These are phyloP conservation scores for Apiotrichum siamense DNA, from an alignment of 1,284 basidiomycete species.

Conservation along the genomic window DNA sequence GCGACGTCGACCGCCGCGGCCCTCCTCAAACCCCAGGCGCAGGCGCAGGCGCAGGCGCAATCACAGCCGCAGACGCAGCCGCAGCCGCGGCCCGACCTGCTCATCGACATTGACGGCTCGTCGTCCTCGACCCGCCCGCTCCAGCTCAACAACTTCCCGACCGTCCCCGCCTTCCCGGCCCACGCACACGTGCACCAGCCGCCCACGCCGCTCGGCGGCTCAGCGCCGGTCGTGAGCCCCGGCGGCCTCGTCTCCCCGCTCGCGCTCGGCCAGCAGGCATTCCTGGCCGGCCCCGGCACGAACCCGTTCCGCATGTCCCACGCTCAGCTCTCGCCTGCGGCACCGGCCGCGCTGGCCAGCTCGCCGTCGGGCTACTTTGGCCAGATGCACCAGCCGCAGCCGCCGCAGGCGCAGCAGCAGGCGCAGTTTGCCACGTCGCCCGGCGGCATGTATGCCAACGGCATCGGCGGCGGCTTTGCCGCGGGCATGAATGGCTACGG, in stretches of 20 bases:
- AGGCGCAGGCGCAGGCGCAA: background rate
- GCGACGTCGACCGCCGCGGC: background rate
- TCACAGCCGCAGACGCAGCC: background rate
- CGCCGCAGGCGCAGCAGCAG: background rate
- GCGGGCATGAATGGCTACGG: background rate
- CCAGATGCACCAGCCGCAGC: background rate
- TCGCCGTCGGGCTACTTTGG: background rate
- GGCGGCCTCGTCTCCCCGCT: constrained; percentile 1
- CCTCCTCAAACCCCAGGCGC: background rate
- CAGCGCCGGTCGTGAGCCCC: background rate
- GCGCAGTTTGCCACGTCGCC: background rate
- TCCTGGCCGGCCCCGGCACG: background rate
- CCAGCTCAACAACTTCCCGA: constrained; percentile 25
- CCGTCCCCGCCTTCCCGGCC: constrained; percentile 2
- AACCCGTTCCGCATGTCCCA: background rate
- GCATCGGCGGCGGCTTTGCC: no score
- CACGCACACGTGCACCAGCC: background rate
- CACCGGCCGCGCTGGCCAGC: background rate
- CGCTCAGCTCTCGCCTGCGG: no score
- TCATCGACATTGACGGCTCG: constrained; percentile 28
- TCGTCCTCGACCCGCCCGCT: constrained; percentile 29
- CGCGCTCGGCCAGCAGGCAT: constrained; percentile 17
- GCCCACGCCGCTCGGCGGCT: background rate
- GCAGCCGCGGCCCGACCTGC: background rate
- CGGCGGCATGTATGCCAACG: background rate